Percentiles rank a stretch among this genome's conserved stretches.
Evolutionary conservation across 176 grass and related monocot species (phyloP).

Genomic region (Musa itinerans): DNA sequence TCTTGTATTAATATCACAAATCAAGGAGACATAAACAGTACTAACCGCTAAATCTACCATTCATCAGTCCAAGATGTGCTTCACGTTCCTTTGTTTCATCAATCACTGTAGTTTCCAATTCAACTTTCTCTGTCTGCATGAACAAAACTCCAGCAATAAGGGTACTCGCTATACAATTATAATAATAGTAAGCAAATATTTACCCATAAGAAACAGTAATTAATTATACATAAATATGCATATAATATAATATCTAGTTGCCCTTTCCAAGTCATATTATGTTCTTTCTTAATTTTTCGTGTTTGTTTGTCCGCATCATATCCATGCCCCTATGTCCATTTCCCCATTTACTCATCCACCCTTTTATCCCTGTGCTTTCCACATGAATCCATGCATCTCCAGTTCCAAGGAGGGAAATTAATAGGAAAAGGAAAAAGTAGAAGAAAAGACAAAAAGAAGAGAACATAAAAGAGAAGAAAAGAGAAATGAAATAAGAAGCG

Average conservation of each 20-base stretch:
- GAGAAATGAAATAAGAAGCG: not conserved
- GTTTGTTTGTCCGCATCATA: not conserved
- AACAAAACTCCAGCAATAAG: constrained; percentile 26
- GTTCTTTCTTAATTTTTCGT: not conserved
- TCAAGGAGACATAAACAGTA: constrained; percentile 1
- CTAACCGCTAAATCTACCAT: constrained; percentile 86
- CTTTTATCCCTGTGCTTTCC: not conserved
- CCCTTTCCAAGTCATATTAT: not conserved
- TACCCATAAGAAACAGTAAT: no score
- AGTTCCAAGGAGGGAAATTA: not conserved
- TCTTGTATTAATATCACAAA: not conserved
- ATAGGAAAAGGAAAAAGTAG: not conserved
- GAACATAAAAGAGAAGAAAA: not conserved
- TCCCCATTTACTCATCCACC: not conserved
- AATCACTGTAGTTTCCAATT: constrained; percentile 86
- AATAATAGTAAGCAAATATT: not conserved
- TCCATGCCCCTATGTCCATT: not conserved
- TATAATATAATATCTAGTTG: not conserved
- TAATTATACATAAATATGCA: not conserved
- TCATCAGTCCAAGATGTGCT: constrained; percentile 33
- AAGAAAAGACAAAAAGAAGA: not conserved
- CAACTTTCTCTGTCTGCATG: constrained; percentile 90
- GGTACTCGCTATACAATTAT: not conserved
- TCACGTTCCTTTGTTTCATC: constrained; percentile 94
- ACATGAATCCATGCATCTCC: not conserved